These are phyloP conservation scores for Pleurotus giganteus DNA, from an alignment of 768 basidiomycete species.

Conservation along the genomic window DNA sequence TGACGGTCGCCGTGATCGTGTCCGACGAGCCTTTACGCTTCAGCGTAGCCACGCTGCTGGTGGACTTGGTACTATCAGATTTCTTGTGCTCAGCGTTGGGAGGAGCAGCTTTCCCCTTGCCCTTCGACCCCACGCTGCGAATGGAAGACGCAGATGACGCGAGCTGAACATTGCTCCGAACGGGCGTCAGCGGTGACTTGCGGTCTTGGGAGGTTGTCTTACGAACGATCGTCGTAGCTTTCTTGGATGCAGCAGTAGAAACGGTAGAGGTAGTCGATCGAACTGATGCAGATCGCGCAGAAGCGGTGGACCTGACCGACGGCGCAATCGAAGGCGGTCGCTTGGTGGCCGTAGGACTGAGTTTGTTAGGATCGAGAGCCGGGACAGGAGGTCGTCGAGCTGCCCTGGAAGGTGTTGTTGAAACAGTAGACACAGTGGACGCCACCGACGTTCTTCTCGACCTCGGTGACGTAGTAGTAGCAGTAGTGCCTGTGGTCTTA, in stretches of 20 bases:
- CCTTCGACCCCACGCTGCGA: conserved; percentile 8
- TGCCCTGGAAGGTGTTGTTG: conserved; percentile 1
- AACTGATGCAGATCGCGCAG: conserved; percentile 13
- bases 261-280: conserved; percentile 27
- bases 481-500: conserved; percentile 1
- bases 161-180: neutral
- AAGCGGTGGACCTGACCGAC: conserved; percentile 11
- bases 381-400: conserved; percentile 30
- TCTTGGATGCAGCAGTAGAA: conserved; percentile 24
- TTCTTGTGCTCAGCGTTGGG: conserved; percentile 38
- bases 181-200: conserved; percentile 13
- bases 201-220: conserved; percentile 18
- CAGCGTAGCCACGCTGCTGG: conserved; percentile 40
- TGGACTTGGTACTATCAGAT: conserved; percentile 41
- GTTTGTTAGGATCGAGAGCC: conserved; percentile 26
- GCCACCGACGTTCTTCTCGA: conserved; percentile 16
- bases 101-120: conserved; percentile 18
- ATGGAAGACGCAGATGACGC: conserved; percentile 13
- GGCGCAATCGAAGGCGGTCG: conserved; percentile 18
- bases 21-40: conserved; percentile 42
- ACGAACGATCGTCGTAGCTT: conserved; percentile 16
- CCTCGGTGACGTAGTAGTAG: conserved; percentile 14
- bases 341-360: conserved; percentile 24
- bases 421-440: conserved; percentile 12
- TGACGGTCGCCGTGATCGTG: conserved; percentile 33